Conservation (phyloP, 208 protist genomes). For the Leishmania martiniquensis region DNA sequence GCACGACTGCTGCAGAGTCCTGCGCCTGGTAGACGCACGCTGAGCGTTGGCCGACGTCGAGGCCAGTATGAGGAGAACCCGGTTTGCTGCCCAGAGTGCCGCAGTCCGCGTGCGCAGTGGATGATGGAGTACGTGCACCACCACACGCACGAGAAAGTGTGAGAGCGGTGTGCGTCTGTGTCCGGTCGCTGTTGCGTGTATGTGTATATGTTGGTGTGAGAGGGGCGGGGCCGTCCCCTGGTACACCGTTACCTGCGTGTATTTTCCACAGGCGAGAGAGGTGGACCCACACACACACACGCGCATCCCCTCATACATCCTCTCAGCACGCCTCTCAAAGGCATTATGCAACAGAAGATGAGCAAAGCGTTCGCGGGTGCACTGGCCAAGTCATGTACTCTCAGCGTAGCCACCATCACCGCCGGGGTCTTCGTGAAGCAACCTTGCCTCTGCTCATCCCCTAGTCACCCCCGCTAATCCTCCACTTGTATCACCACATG, state of each 20-base stretch:
- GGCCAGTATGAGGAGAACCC: conserved; percentile 32
- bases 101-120: conserved; percentile 76
- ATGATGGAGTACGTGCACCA: conserved; percentile 88
- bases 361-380: background rate
- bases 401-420: background rate
- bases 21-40: conserved; percentile 40
- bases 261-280: too few relatives aligned
- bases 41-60: conserved; percentile 50
- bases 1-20: conserved; percentile 32
- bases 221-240: too few relatives aligned
- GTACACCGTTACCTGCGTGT: too few relatives aligned
- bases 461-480: background rate
- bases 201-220: too few relatives aligned
- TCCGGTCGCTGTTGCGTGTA: background rate
- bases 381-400: background rate
- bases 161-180: background rate
- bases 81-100: conserved; percentile 61
- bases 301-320: background rate
- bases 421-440: background rate
- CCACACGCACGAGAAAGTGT: conserved; percentile 54
- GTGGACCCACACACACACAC: background rate
- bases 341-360: background rate
- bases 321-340: background rate
- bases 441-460: background rate
- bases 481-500: background rate